phyloP scores from a whole-genome alignment of 2,329 filamentous ascomycete genomes.

The Didymellaceae sp. region DNA sequence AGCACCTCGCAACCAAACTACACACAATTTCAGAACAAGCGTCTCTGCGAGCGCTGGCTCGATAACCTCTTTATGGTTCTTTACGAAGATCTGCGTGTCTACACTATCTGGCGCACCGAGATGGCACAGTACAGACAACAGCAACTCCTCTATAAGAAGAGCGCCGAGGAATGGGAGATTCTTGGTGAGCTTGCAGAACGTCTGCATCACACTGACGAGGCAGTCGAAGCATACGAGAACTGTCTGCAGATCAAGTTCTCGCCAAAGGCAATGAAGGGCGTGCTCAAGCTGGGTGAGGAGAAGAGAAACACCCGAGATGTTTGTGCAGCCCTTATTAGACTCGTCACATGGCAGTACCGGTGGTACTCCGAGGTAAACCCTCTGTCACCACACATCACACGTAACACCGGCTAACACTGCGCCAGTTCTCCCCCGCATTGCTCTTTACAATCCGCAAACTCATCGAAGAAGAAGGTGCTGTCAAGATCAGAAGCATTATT shows the following conservation, averaged over 20 bases:
- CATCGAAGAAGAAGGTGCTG: conserved; percentile 96
- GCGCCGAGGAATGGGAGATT: conserved; percentile 97
- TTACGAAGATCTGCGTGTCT: conserved; percentile 96
- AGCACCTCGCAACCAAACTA: conserved; percentile 67
- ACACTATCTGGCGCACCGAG: conserved; percentile 99
- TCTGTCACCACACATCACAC: background rate
- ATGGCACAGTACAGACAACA: conserved; percentile 95
- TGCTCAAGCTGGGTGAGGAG: conserved; percentile 79
- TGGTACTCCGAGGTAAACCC: conserved; percentile 88
- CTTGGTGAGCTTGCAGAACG: conserved; percentile 90
- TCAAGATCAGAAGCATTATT: conserved; percentile 96
- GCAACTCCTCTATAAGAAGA: conserved; percentile 95
- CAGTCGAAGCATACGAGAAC: conserved; percentile 88
- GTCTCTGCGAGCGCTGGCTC: conserved; percentile 95
- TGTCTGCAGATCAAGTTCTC: conserved; percentile 90
- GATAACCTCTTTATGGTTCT: conserved; percentile 99
- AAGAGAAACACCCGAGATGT: conserved; percentile 80
- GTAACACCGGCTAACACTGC: conserved; percentile 1
- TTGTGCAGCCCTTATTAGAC: conserved; percentile 82
- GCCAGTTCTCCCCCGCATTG: conserved; percentile 85
- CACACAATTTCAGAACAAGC: conserved; percentile 94
- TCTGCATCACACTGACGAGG: conserved; percentile 89
- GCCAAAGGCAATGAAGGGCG: conserved; percentile 86
- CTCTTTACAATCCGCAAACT: conserved; percentile 86
- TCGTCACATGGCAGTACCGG: conserved; percentile 97